A percentile compares a stretch with the other conserved stretches of the same genome.
phyloP scores from a whole-genome alignment of 148 eudicot species.

The Camellia japonica region DNA sequence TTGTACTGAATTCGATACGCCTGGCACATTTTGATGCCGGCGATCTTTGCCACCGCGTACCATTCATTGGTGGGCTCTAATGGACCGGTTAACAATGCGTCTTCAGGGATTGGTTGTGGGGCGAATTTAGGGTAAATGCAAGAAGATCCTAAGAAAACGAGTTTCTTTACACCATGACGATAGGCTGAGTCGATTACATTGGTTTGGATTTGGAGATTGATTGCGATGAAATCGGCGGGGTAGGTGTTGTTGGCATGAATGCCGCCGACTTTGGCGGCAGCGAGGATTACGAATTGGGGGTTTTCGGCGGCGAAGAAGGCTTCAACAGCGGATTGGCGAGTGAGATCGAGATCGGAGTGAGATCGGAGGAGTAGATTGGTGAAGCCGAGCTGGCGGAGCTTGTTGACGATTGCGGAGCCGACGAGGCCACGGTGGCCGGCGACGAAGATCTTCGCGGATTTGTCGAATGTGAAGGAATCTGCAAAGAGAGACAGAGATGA shows the following conservation, averaged over 20 bases:
- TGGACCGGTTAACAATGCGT: slow-evolving; percentile 69
- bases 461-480: slow-evolving; percentile 37
- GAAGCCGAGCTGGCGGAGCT: slow-evolving; percentile 55
- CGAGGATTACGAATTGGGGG: slow-evolving; percentile 75
- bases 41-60: slow-evolving; percentile 92
- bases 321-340: slow-evolving; percentile 67
- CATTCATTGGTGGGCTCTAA: slow-evolving; percentile 95
- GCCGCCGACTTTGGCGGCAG: slow-evolving; percentile 99
- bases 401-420: slow-evolving; percentile 81
- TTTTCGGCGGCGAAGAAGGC: slow-evolving; percentile 71
- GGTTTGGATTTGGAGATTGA: slow-evolving; percentile 89
- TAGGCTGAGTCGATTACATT: slow-evolving; percentile 77
- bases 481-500: neutral
- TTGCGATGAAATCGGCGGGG: slow-evolving; percentile 87
- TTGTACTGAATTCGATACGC: slow-evolving; percentile 53
- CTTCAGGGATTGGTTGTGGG: slow-evolving; percentile 87
- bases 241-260: slow-evolving; percentile 95
- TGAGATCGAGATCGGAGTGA: slow-evolving; percentile 90
- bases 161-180: slow-evolving; percentile 53
- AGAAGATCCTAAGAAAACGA: slow-evolving; percentile 84
- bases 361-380: slow-evolving; percentile 63
- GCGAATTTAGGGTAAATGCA: slow-evolving; percentile 98
- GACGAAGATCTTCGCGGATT: slow-evolving; percentile 72
- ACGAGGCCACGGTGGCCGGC: slow-evolving; percentile 97
- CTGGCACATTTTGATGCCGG: slow-evolving; percentile 95